Base-by-base conservation (phyloP, 1,284 basidiomycete species). In the Sanguinoderma infundibulare region DNA sequence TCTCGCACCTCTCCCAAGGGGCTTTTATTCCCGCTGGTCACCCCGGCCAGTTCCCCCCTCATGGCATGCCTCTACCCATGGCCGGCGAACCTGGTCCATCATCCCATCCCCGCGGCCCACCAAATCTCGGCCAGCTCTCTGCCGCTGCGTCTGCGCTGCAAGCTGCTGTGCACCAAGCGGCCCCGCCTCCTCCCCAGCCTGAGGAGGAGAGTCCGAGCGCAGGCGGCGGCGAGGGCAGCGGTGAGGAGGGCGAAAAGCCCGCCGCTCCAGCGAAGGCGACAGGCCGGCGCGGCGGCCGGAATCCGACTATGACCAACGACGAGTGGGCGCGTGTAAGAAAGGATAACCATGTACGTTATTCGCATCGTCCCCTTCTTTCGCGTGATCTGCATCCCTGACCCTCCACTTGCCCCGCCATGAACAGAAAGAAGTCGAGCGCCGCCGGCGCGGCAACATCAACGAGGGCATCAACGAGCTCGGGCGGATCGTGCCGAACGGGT, bases 401-500 rank as follows among this genome's bases (percentile, higher is more conserved):
- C 9, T 5, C 17, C n/a, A n/a, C 12, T 12, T n/a, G 53, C 56
- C 68, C 28, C 59, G 44, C 55, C 24, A 22, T 17, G 28, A 52
- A 57, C 73, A 97, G 94, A 98, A 98, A 91, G 96, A 98, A 77
- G 96, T 98, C 12, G 96, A 98, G 77, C 91, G 96, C 60, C 86
- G 95, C 47, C 89, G 96, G 54, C 84, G 96, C 59, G 93, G 95
- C 20, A 96, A 95, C 70, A 98, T 98, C 79, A 97, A 97, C 75
- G 93, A 96, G 63, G 96, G 96, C 0, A 98, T 98, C 79, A 95
- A 92, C 73, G 92, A 95, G 72, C 87, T 98, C 26, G 91, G 92
- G 1, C 85, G 90, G 8, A 94, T 96, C 69, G 91, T 98, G 2
- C 96, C 96, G 7, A 91, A 89, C 65, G 91, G 90, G 47, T 89